Base-by-base conservation (phyloP, 306 rosid species). In the Vicia faba region DNA sequence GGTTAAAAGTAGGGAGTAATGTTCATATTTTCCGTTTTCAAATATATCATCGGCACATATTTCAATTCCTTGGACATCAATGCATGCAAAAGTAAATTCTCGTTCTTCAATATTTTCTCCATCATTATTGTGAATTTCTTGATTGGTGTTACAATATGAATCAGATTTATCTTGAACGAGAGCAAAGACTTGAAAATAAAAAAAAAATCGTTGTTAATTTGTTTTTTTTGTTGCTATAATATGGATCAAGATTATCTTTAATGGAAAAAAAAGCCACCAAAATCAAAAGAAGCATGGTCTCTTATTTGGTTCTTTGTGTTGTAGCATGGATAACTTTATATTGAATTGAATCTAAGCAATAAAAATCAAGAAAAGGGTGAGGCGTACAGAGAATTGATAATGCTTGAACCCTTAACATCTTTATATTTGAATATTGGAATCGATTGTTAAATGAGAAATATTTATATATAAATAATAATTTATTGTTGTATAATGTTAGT, bases 21-120 rank as follows among this genome's bases (percentile, higher is more conserved):
- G 25, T 23, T 1, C 85, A 82, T 59, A 88, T 85, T 78, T 72
- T 8, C 89, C 93, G 79, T 86, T 55, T 0, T 50, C 60, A 66
- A 91, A 91, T 11, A 72, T 63, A 5, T 88, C 87, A 35, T 86
- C 89, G 0, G 89, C 96, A 14, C 73, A 5, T 7, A 48, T 0
- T 12, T 13, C 6, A 2, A n/a, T 5, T 44, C 8, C 50, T 44
- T 5, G 8, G 16, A 43, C 16, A 2, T 43, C 14, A 3, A 8
- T 13, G 51, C 51, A 14, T 45, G 10, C 20, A 14, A 45, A 45
- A 45, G 8, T 45, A 25, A 45, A 45, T 6, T 45, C 49, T 43
- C 49, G 8, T 25, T 25, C 3, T 43, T 43, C 18, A 43, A 13
- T 3, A 45, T n/a, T 45, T 14, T 14, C 20, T 29, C 59, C 64